Conservation (phyloP, 352 stramenopile genomes). For the Globisporangium cederbergense region DNA sequence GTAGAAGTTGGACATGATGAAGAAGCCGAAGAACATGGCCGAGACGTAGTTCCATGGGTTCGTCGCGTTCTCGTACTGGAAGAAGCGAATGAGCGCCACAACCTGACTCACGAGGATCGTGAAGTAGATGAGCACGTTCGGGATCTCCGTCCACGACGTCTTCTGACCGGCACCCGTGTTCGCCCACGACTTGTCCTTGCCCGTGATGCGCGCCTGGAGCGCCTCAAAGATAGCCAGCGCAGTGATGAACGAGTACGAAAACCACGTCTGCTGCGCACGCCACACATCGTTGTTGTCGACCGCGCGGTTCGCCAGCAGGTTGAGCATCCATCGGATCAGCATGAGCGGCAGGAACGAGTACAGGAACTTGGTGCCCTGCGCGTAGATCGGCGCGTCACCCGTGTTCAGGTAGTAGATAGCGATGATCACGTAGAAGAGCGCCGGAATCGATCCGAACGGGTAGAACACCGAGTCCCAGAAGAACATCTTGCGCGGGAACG, state of each 20-base stretch:
- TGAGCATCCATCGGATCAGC: conserved; percentile 76
- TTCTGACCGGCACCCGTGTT: conserved; percentile 89
- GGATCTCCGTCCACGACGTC: conserved; percentile 86
- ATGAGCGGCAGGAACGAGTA: conserved; percentile 88
- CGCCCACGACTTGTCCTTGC: conserved; percentile 85
- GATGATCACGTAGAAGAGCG: conserved; percentile 82
- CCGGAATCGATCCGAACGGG: conserved; percentile 84
- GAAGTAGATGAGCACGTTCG: conserved; percentile 88
- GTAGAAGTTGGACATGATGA: conserved; percentile 85
- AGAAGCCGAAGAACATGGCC: conserved; percentile 86
- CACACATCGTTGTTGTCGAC: conserved; percentile 90
- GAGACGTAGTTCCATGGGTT: conserved; percentile 89
- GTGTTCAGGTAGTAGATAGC: conserved; percentile 86
- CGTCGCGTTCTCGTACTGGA: conserved; percentile 88
- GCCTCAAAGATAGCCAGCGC: conserved; percentile 84
- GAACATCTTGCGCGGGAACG: conserved; percentile 88
- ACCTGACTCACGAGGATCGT: conserved; percentile 73
- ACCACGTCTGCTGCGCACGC: conserved; percentile 88
- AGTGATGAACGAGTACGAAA: conserved; percentile 89
- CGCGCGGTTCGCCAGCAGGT: conserved; percentile 78
- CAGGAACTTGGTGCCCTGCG: conserved; percentile 70
- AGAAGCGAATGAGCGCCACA: conserved; percentile 79
- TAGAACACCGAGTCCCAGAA: conserved; percentile 89
- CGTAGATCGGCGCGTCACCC: conserved; percentile 83
- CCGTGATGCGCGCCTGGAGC: conserved; percentile 69